Conservation (phyloP, 1,284 basidiomycete species). For the Mrakiaceae sp. region DNA sequence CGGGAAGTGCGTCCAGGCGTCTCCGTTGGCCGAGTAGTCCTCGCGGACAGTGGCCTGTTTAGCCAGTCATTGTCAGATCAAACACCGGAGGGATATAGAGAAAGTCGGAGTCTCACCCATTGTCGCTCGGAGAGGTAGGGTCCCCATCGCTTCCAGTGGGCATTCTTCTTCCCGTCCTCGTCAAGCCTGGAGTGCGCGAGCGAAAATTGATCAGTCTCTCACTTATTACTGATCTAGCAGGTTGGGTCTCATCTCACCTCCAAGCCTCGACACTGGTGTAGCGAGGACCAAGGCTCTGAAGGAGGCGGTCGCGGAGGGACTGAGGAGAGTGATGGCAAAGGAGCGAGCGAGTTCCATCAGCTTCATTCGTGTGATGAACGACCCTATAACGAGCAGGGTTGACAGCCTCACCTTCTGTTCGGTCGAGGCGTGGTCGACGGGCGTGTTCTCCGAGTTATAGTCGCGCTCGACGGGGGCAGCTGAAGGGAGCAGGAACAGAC, state of each 20-base stretch:
- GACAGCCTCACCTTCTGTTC: neutral
- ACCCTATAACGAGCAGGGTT: neutral
- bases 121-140: constrained; percentile 94
- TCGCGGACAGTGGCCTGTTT: constrained; percentile 55
- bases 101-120: constrained; percentile 56
- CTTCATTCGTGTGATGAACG: neutral
- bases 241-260: constrained; percentile 39
- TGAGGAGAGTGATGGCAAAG: constrained; percentile 6
- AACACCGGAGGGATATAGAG: neutral
- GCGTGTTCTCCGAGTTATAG: neutral
- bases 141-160: constrained; percentile 97
- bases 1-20: constrained; percentile 96
- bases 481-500: neutral
- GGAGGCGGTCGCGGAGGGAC: constrained; percentile 31
- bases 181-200: constrained; percentile 46
- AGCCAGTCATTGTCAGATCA: neutral
- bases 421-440: neutral
- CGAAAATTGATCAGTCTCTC: constrained; percentile 51
- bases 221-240: neutral
- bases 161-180: constrained; percentile 52
- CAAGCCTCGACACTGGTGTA: constrained; percentile 35
- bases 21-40: constrained; percentile 91
- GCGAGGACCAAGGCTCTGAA: constrained; percentile 27
- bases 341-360: neutral
- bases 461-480: neutral